phyloP scores from a whole-genome alignment of 768 basidiomycete genomes.

The Russula ochroleuca region DNA sequence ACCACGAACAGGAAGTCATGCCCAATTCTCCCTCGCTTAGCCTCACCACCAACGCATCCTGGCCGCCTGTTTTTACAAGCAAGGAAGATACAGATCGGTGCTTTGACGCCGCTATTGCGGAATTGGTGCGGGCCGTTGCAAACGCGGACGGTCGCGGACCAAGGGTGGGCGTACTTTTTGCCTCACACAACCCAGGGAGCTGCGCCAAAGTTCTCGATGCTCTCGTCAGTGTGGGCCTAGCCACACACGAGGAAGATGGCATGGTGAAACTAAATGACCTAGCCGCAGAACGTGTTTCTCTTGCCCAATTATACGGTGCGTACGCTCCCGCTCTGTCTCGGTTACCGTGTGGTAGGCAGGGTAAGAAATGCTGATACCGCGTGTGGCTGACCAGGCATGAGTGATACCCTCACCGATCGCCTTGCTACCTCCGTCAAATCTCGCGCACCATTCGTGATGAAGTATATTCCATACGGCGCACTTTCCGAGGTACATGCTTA shows the following conservation, averaged over 20 bases:
- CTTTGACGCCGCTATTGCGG: conserved; percentile 58
- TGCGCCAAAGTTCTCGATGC: conserved; percentile 57
- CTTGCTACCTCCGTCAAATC: conserved; percentile 52
- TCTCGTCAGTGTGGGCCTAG: conserved; percentile 54
- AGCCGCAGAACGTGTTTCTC: conserved; percentile 59
- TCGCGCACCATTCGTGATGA: conserved; percentile 69
- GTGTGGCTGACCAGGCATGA: conserved; percentile 59
- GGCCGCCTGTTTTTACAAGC: conserved; percentile 59
- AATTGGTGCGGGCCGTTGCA: conserved; percentile 52
- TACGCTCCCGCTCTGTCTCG: conserved; percentile 4
- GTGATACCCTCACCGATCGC: conserved; percentile 71
- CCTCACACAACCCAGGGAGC: conserved; percentile 80
- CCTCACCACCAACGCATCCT: conserved; percentile 50
- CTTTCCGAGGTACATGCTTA: conserved; percentile 50
- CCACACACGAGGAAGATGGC: conserved; percentile 30
- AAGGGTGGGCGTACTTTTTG: conserved; percentile 69
- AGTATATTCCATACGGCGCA: conserved; percentile 78
- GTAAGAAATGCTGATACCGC: neutral
- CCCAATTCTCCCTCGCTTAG: conserved; percentile 36
- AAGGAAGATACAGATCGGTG: conserved; percentile 72
- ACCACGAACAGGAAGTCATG: conserved; percentile 71
- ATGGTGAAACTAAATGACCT: conserved; percentile 45
- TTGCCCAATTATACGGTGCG: conserved; percentile 83
- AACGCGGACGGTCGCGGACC: conserved; percentile 45
- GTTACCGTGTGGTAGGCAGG: neutral